A percentile compares a stretch with the other conserved stretches of the same genome.
Evolutionary conservation across 2,329 filamentous ascomycete genomes (phyloP).

Genomic region (Penicillium sp.): DNA sequence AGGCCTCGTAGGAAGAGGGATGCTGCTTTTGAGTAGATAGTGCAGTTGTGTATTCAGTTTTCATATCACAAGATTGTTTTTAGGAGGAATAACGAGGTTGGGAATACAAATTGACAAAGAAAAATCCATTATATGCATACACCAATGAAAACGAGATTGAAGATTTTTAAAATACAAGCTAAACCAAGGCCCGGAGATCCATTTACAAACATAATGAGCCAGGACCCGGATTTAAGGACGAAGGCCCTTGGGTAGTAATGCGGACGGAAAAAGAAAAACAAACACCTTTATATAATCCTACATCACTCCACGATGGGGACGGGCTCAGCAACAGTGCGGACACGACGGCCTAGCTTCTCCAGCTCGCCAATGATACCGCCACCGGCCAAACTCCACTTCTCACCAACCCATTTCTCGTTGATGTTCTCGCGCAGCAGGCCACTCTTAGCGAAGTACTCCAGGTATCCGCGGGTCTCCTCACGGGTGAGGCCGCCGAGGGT

Average conservation of each 20-base stretch:
- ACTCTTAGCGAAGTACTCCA: conserved; percentile 92
- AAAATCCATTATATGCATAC: conserved; percentile 38
- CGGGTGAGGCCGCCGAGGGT: conserved; percentile 68
- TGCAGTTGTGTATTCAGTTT: background rate
- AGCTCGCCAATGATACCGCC: conserved; percentile 83
- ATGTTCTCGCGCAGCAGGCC: conserved; percentile 72
- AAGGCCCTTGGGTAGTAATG: background rate
- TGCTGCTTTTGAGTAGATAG: background rate
- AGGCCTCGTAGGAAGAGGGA: background rate
- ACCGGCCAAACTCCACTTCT: conserved; percentile 82
- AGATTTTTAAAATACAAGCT: conserved; percentile 34
- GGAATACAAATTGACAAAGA: conserved; percentile 1
- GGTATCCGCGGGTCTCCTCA: conserved; percentile 71
- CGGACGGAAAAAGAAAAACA: background rate
- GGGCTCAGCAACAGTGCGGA: conserved; percentile 13
- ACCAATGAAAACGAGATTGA: conserved; percentile 24
- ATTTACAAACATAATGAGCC: conserved; percentile 23
- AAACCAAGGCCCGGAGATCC: conserved; percentile 21
- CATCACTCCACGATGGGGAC: conserved; percentile 11
- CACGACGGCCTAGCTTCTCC: conserved; percentile 60
- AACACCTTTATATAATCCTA: conserved; percentile 4
- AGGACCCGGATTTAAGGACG: conserved; percentile 2
- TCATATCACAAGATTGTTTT: background rate
- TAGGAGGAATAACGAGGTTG: background rate
- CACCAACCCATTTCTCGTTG: conserved; percentile 68